Base-by-base conservation (phyloP, 805 yeast genomes). In the Lipomyces orientalis region DNA sequence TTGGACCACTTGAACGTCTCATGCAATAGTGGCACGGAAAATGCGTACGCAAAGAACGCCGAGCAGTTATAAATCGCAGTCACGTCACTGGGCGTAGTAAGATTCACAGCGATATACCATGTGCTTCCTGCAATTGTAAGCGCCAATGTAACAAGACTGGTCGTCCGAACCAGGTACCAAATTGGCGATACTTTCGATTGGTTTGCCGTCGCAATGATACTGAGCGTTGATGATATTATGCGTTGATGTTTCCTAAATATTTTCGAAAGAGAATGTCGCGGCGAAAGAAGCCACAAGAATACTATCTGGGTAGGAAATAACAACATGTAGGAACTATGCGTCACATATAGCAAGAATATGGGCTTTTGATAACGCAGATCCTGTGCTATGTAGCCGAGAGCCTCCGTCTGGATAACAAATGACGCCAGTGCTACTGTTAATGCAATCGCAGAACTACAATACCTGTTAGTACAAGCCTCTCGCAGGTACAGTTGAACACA, bases 11-110 rank as follows among this genome's bases (percentile, higher is more conserved):
- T 85, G 73, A 91, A 86, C 59, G 78, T 80, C 74, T 92, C 97
- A 43, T 85, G 80, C 61, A 92, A 80, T 25, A 92, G 77, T 0
- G 93, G 90, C 34, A 92, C 87, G 2, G 96, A 91, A 78, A 92
- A 91, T 16, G 90, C 85, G 75, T 92, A 88, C 0, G 97, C 97
- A 3, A 93, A 89, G 76, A 92, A 92, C 0, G 97, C 96, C 16
- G 94, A 88, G 76, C 95, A 91, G 79, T 92, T 91, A 79, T 91
- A 92, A 68, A 91, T 91, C 2, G 97, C 97, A 1, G 97, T 92
- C 49, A 92, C 89, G 74, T 92, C 97, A 2, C 91, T 83, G 0
- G 96, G 91, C 35, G 93, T 89, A 0, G 97, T 88, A 75, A 90
- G 79, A 37, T 87, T 83, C 87, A 92, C 90, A 10, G 97, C 90